Base-by-base conservation (phyloP, 495 filamentous ascomycete species). In the Penicillium odoratum region DNA sequence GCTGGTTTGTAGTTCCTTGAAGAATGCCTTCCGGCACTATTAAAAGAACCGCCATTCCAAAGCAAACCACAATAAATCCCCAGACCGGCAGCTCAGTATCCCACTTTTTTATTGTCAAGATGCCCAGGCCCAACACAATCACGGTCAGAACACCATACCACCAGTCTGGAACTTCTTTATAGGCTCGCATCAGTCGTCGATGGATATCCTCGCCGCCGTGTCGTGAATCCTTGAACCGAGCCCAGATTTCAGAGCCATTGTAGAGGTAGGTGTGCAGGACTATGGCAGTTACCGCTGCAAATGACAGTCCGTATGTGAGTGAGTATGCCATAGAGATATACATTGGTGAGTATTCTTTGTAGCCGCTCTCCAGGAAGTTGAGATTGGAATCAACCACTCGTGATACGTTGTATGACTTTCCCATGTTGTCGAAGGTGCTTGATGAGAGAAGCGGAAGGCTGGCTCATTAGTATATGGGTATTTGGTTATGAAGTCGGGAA, bases 1-100 rank as follows among this genome's bases (percentile, higher is more conserved):
- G 45, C n/a, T 47, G 85, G 64, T 93, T 93, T 8, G 90, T 92
- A 51, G 91, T 90, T 7, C 88, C 90, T 83, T 90, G 89, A 52
- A 93, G 84, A 48, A 93, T 92, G 53, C 90, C 90, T 62, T 90
- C 89, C 15, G 90, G 90, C 47, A 93, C 85, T 67, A 92, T 92
- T 33, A 92, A 78, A 15, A 90, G 65, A 15, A 82, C 80, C 52
- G 85, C 87, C 45, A 82, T 60, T 31, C 75, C 82, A 13, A 92
- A 78, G 8, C 56, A 59, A 42, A 90, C 88, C 7, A 94, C 78
- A 2, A 93, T 75, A 10, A 94, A 75, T 6, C 90, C 90, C 69
- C 91, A 92, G 82, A 89, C 91, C 0, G 90, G 90, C 4, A 93
- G 77, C 66, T 91, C 81, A 0, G 89, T 88, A 61, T 92, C 91